Percentiles rank a stretch among this genome's conserved stretches.
phyloP scores from a whole-genome alignment of 352 stramenopile genomes.

The Globisporangium heterothallicum region DNA sequence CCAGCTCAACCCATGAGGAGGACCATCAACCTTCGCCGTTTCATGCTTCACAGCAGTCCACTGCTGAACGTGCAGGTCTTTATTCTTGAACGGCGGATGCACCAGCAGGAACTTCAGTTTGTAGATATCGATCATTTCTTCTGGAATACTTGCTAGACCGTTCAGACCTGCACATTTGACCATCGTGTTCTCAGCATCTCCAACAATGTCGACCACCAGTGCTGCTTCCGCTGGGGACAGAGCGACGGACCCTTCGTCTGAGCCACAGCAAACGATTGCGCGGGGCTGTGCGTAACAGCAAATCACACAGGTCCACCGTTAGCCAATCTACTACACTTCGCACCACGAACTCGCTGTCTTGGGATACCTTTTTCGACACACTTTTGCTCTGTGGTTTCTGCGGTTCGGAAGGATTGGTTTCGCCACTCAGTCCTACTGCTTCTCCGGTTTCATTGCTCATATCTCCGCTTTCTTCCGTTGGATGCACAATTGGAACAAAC shows the following conservation, averaged over 20 bases:
- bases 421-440: neutral
- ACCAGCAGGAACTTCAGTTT: constrained; percentile 32
- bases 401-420: neutral
- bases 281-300: too few relatives aligned
- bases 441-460: neutral
- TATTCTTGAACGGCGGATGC: constrained; percentile 26
- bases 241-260: neutral
- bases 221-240: constrained; percentile 36
- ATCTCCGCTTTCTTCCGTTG: constrained; percentile 2
- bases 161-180: constrained; percentile 42
- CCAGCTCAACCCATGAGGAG: constrained; percentile 1
- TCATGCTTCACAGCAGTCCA: constrained; percentile 22
- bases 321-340: too few relatives aligned
- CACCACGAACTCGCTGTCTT: neutral
- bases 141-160: constrained; percentile 29
- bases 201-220: constrained; percentile 39
- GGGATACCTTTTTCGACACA: neutral
- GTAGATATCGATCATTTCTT: constrained; percentile 26
- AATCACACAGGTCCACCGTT: too few relatives aligned
- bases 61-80: constrained; percentile 17
- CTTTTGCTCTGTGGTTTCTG: neutral
- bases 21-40: neutral
- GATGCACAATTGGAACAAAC: constrained; percentile 6
- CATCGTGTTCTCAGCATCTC: constrained; percentile 38
- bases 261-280: constrained; percentile 34